Base-by-base conservation (phyloP, 1,139 yeast species). In the Kazachstania sp. region DNA sequence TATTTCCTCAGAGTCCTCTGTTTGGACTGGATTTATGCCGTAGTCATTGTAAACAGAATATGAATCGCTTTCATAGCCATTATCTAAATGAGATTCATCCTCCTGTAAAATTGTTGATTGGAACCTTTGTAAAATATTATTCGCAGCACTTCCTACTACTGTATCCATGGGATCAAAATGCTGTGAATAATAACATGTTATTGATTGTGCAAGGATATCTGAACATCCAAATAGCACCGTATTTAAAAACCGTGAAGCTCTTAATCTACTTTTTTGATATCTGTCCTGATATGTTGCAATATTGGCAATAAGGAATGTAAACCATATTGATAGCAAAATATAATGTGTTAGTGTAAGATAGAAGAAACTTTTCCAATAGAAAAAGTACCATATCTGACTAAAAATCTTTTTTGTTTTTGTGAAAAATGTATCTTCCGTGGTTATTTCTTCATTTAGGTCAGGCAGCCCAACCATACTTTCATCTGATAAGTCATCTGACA, bases 221-320 rank as follows among this genome's bases (percentile, higher is more conserved):
- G 97, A 88, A 8, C 88, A 79, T 0, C 96, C 97, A 63, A 82
- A 86, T 4, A 90, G 70, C 12, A 90, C 79, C 37, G 86, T 69
- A 60, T 90, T 90, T 1, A 97, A 82, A n/a, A 83, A 78, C 48
- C 86, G 77, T 43, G 90, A 86, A 4, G 97, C 88, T 63, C 28
- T 88, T 66, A 1, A 94, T 82, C 47, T 79, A 79, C 51, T 70
- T 73, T 57, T 76, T 75, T 63, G 88, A 88, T 45, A 86, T 63
- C n/a, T 71, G 72, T 45, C 26, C 18, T 39, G 42, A 16, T 39
- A 39, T 2, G n/a, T 28, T 26, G 32, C 42, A 39, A 39, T 39
- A 13, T 39, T 39, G 11, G n/a, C 9, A 7, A 39, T 39, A 13
- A 83, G 64, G 41, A 81, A 70, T 36, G 63, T 59, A 1, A 78